Evolutionary conservation across 140 eudicot genomes (phyloP).

Genomic region (Erigeron philadelphicus): DNA sequence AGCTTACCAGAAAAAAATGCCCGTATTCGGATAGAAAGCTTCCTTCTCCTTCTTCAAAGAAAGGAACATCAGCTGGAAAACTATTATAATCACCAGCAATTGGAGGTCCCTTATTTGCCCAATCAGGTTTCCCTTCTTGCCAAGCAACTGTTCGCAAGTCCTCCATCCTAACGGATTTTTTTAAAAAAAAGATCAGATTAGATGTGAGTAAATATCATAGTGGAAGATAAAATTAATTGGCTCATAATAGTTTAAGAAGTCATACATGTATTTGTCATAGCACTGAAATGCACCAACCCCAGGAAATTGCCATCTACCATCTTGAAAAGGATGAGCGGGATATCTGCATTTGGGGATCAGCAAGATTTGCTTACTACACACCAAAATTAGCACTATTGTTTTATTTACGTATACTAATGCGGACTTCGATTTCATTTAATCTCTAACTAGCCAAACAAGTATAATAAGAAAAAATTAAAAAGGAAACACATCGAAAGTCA

Average conservation of each 20-base stretch:
- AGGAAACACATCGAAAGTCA: too few relatives aligned
- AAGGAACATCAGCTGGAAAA: constrained; percentile 47
- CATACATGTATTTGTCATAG: constrained; percentile 63
- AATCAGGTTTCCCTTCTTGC: constrained; percentile 53
- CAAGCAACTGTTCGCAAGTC: constrained; percentile 47
- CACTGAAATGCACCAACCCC: constrained; percentile 74
- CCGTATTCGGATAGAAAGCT: constrained; percentile 53
- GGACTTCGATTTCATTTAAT: too few relatives aligned
- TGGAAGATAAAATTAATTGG: background rate
- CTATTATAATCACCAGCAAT: constrained; percentile 52
- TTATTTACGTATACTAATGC: too few relatives aligned
- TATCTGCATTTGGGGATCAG: constrained; percentile 40
- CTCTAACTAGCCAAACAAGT: too few relatives aligned
- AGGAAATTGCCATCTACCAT: constrained; percentile 68
- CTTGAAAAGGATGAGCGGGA: constrained; percentile 58
- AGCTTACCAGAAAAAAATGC: constrained; percentile 57
- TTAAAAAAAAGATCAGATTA: background rate
- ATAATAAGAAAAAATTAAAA: too few relatives aligned
- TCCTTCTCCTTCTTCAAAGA: constrained; percentile 50
- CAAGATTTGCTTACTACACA: background rate
- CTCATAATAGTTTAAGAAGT: constrained; percentile 6
- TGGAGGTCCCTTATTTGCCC: constrained; percentile 59
- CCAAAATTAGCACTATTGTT: too few relatives aligned
- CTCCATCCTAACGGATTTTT: constrained; percentile 38
- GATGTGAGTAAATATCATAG: background rate